phyloP scores from a whole-genome alignment of 2,329 filamentous ascomycete species.

The Ophiostoma himal-ulmi region DNA sequence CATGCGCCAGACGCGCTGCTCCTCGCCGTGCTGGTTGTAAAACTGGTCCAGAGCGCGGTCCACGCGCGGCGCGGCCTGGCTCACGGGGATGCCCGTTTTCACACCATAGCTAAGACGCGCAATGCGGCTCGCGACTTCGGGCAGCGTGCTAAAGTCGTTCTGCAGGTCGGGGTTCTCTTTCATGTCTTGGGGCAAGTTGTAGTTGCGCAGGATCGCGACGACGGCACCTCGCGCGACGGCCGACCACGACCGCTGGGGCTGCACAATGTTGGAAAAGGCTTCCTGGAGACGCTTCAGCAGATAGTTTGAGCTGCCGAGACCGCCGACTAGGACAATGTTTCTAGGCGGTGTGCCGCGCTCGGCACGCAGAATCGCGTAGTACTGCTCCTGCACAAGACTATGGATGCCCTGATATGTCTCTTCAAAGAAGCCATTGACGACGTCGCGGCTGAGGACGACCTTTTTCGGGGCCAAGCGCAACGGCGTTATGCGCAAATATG shows the following conservation, averaged over 20 bases:
- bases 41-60: conserved; percentile 5
- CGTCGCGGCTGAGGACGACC: conserved; percentile 18
- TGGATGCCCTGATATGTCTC: conserved; percentile 40
- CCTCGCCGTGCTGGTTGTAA: background rate
- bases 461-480: background rate
- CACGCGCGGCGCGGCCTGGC: conserved; percentile 12
- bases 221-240: conserved; percentile 48
- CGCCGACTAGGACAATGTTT: conserved; percentile 45
- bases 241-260: conserved; percentile 45
- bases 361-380: conserved; percentile 5
- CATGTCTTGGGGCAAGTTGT: background rate
- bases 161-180: background rate
- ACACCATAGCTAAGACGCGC: conserved; percentile 24
- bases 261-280: conserved; percentile 39
- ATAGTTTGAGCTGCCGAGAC: conserved; percentile 44
- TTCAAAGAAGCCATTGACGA: conserved; percentile 34
- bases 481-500: background rate
- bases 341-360: conserved; percentile 24
- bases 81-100: conserved; percentile 16
- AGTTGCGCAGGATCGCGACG: conserved; percentile 36
- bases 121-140: conserved; percentile 17
- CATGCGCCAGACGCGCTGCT: conserved; percentile 23
- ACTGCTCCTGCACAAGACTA: conserved; percentile 34
- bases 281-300: conserved; percentile 37
- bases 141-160: conserved; percentile 12